Base-by-base conservation (phyloP, 108 stramenopile species). In the Cyclotella choctawhatcheeana region DNA sequence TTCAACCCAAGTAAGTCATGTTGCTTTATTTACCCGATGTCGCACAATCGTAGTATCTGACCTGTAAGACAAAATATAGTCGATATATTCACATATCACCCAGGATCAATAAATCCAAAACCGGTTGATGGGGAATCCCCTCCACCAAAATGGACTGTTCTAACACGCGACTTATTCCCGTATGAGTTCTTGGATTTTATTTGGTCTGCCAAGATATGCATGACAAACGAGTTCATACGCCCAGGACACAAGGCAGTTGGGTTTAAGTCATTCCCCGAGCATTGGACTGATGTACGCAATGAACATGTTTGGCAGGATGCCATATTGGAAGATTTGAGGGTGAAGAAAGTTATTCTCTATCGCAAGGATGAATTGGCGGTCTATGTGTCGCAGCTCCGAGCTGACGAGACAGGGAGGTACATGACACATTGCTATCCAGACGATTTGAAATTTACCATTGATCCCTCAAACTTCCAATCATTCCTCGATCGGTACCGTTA, bases 1-100 rank as follows among this genome's bases (percentile, higher is more conserved):
- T 83, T 83, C 69, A 83, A 83, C 34, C 59, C 45, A 50, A 83
- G n/a, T n/a, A n/a, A n/a, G n/a, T n/a, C n/a, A n/a, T n/a, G n/a
- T n/a, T n/a, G n/a, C n/a, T n/a, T n/a, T n/a, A n/a, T n/a, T n/a
- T n/a, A n/a, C n/a, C n/a, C n/a, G n/a, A n/a, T n/a, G n/a, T n/a
- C n/a, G n/a, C n/a, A n/a, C n/a, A n/a, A n/a, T n/a, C n/a, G n/a
- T n/a, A n/a, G n/a, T n/a, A n/a, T n/a, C n/a, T n/a, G n/a, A n/a
- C n/a, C n/a, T n/a, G n/a, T n/a, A n/a, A n/a, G n/a, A n/a, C n/a
- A n/a, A n/a, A n/a, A n/a, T n/a, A n/a, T n/a, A n/a, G n/a, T 69
- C 34, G 77, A 67, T 79, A 76, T 83, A 35, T 66, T 64, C 54
- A 74, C 82, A 26, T 83, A 83, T 33, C 40, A 79, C 64, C 64